These are phyloP conservation scores for Penicillium silybi DNA, from an alignment of 495 filamentous ascomycete species.

Conservation along the genomic window DNA sequence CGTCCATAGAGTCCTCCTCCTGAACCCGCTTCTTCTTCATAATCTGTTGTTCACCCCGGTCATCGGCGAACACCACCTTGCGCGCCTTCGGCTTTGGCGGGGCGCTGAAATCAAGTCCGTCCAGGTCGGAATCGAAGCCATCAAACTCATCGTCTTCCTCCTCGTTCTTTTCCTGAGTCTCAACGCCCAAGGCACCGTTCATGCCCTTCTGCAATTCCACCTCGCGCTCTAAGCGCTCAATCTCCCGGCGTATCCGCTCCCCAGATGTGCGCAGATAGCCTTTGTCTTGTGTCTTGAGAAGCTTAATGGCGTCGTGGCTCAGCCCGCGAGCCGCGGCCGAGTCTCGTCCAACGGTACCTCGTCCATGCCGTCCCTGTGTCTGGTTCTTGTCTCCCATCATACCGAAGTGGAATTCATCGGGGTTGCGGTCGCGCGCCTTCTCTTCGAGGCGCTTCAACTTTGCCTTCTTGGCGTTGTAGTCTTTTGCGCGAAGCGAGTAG, in stretches of 20 bases:
- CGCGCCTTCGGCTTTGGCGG: slow-evolving; percentile 25
- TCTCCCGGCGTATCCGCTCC: slow-evolving; percentile 54
- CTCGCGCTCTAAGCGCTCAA: slow-evolving; percentile 56
- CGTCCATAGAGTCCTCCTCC: slow-evolving; percentile 22
- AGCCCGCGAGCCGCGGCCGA: slow-evolving; percentile 41
- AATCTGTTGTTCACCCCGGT: slow-evolving; percentile 45
- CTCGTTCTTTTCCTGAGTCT: slow-evolving; percentile 22
- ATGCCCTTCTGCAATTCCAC: slow-evolving; percentile 40
- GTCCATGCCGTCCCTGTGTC: slow-evolving; percentile 55
- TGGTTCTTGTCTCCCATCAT: slow-evolving; percentile 64
- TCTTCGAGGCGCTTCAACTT: slow-evolving; percentile 70
- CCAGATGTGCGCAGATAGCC: slow-evolving; percentile 75
- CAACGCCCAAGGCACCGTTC: slow-evolving; percentile 24
- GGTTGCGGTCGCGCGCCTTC: slow-evolving; percentile 84
- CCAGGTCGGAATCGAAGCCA: slow-evolving; percentile 26
- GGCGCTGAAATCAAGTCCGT: slow-evolving; percentile 28
- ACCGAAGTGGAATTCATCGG: slow-evolving; percentile 93
- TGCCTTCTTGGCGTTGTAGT: slow-evolving; percentile 83
- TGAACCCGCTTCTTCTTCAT: slow-evolving; percentile 23
- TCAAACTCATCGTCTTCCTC: slow-evolving; percentile 24
- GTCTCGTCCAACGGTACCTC: slow-evolving; percentile 41
- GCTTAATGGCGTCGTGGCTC: slow-evolving; percentile 66
- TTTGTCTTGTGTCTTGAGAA: slow-evolving; percentile 94
- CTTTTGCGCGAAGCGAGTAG: slow-evolving; percentile 84
- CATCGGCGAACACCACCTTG: slow-evolving; percentile 58